A percentile compares a stretch with the other conserved stretches of the same genome.
phyloP scores from a whole-genome alignment of 768 basidiomycete genomes.

The Antrodiella citrinella region DNA sequence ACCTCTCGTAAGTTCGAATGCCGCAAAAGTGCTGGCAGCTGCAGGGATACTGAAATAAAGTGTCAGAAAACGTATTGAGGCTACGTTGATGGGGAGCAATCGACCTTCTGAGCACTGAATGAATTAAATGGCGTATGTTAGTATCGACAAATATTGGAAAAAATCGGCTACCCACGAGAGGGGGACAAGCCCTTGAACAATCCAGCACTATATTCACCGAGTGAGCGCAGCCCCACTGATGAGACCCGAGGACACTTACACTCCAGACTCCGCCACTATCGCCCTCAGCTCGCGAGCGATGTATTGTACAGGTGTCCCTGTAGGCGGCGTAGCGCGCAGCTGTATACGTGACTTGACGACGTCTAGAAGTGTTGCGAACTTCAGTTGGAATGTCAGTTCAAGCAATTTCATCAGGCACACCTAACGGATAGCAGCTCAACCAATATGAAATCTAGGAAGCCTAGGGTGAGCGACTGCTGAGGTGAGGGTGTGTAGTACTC shows the following conservation, averaged over 20 bases:
- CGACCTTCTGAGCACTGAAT: conserved; percentile 61
- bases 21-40: conserved; percentile 84
- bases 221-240: neutral
- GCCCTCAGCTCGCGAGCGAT: conserved; percentile 61
- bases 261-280: conserved; percentile 64
- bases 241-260: conserved; percentile 38
- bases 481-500: conserved; percentile 22
- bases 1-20: conserved; percentile 80
- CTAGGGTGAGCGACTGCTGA: neutral
- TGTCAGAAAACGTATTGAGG: neutral
- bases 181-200: conserved; percentile 72
- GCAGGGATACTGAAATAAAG: conserved; percentile 66
- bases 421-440: conserved; percentile 88
- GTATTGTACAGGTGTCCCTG: conserved; percentile 66
- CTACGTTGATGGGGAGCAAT: conserved; percentile 4
- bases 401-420: conserved; percentile 33
- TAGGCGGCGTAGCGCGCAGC: conserved; percentile 65
- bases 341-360: conserved; percentile 91
- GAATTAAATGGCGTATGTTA: too few species aligned
- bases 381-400: neutral
- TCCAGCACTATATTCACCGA: conserved; percentile 35
- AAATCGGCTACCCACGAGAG: conserved; percentile 41
- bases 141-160: neutral
- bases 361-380: conserved; percentile 40
- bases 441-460: conserved; percentile 83